Conservation (phyloP, 106 monocot species). For the Phalaenopsis aphrodite region DNA sequence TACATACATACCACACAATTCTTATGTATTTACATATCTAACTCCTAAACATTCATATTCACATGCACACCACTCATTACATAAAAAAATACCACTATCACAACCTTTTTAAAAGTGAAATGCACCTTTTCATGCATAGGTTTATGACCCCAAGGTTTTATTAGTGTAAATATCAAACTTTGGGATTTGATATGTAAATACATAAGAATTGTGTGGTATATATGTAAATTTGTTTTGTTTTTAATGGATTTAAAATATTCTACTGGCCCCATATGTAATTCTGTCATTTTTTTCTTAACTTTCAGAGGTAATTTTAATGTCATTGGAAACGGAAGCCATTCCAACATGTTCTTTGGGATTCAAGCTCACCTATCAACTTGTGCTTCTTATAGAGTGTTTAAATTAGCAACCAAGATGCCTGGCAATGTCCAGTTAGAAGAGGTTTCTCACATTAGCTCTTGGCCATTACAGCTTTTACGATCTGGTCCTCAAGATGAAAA, state of each 20-base stretch:
- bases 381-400: conserved; percentile 55
- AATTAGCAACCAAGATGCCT: conserved; percentile 49
- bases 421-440: conserved; percentile 50
- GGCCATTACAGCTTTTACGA: conserved; percentile 55
- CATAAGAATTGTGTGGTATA: no score
- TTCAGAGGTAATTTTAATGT: conserved; percentile 72
- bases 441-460: conserved; percentile 32
- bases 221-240: neutral
- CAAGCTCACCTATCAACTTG: conserved; percentile 73
- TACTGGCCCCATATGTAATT: neutral
- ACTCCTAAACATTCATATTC: no score
- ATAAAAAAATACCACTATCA: no score
- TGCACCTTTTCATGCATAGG: no score
- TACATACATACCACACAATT: no score
- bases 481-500: conserved; percentile 48
- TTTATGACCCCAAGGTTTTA: no score
- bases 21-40: no score
- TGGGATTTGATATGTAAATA: no score
- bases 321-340: conserved; percentile 20
- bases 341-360: conserved; percentile 38
- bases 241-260: neutral
- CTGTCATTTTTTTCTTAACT: neutral
- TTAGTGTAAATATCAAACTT: no score
- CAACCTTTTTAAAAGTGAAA: no score
- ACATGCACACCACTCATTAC: no score